phyloP scores from a whole-genome alignment of 805 yeast species.

The Ogataea nitratoaversa region DNA sequence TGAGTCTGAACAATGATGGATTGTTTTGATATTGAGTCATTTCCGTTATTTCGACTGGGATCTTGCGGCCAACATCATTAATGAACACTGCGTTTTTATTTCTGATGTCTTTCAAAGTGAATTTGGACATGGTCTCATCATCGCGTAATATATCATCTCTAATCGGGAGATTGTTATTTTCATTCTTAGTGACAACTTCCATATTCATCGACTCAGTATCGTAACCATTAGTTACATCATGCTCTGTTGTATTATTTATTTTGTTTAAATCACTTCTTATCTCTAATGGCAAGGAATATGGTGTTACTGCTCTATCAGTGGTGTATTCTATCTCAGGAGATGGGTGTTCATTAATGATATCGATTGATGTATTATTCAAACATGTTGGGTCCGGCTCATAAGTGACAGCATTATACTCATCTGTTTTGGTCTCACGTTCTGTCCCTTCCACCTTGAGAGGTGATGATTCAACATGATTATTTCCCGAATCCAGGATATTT shows the following conservation, averaged over 20 bases:
- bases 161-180: not conserved
- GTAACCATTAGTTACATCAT: not conserved
- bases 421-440: too few relatives aligned
- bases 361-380: not conserved
- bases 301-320: not conserved
- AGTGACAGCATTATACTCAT: not conserved
- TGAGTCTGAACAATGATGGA: not conserved
- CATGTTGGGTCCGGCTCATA: not conserved
- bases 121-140: not conserved
- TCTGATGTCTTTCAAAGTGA: constrained; percentile 5
- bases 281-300: not conserved
- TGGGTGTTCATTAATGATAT: not conserved
- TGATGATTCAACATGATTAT: too few relatives aligned
- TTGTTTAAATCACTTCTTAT: not conserved
- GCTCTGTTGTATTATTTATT: not conserved
- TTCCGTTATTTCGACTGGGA: constrained; percentile 8
- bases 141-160: not conserved
- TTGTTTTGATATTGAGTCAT: constrained; percentile 3
- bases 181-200: not conserved
- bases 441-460: too few relatives aligned
- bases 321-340: not conserved
- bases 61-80: constrained; percentile 6
- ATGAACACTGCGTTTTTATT: constrained; percentile 13
- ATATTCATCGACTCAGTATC: not conserved
- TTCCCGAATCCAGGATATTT: too few relatives aligned